Percentiles rank a stretch among this genome's conserved stretches.
Evolutionary conservation across 2,329 filamentous ascomycete species (phyloP).

Genomic region (Alternaria solani): DNA sequence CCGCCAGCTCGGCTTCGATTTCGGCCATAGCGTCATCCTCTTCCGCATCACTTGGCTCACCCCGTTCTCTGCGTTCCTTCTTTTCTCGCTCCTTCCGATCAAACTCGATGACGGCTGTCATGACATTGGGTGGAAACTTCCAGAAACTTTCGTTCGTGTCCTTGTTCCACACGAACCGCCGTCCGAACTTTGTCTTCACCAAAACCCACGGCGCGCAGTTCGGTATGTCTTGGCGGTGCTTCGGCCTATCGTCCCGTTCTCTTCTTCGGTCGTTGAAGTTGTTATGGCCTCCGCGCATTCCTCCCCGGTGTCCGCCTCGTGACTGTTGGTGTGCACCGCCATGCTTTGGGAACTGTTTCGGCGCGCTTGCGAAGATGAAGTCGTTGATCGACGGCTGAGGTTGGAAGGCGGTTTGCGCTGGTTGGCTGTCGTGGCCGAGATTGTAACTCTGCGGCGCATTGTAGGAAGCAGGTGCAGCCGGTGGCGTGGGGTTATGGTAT

Average conservation of each 20-base stretch:
- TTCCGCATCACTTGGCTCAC: constrained; percentile 46
- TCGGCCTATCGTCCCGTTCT: constrained; percentile 81
- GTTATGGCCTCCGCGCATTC: constrained; percentile 58
- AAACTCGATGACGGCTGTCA: constrained; percentile 75
- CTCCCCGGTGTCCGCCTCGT: constrained; percentile 50
- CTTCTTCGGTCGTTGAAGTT: constrained; percentile 67
- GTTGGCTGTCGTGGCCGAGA: constrained; percentile 39
- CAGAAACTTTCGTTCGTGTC: constrained; percentile 90
- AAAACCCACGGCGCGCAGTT: constrained; percentile 87
- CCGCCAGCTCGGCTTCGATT: constrained; percentile 43
- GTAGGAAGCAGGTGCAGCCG: constrained; percentile 12
- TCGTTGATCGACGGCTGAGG: constrained; percentile 61
- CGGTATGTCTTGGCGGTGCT: constrained; percentile 79
- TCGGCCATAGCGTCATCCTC: constrained; percentile 46
- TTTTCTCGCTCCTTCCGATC: constrained; percentile 75
- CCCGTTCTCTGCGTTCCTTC: constrained; percentile 62
- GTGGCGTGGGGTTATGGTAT: constrained; percentile 6
- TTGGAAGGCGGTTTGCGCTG: constrained; percentile 56
- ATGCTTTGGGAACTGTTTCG: constrained; percentile 30
- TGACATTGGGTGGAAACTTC: constrained; percentile 89
- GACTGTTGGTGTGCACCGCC: constrained; percentile 19
- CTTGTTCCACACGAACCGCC: constrained; percentile 89
- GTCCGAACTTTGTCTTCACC: constrained; percentile 88
- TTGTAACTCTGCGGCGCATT: constrained; percentile 16
- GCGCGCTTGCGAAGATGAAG: constrained; percentile 40